Conservation (phyloP, 768 basidiomycete species). For the Tremella fuciformis region DNA sequence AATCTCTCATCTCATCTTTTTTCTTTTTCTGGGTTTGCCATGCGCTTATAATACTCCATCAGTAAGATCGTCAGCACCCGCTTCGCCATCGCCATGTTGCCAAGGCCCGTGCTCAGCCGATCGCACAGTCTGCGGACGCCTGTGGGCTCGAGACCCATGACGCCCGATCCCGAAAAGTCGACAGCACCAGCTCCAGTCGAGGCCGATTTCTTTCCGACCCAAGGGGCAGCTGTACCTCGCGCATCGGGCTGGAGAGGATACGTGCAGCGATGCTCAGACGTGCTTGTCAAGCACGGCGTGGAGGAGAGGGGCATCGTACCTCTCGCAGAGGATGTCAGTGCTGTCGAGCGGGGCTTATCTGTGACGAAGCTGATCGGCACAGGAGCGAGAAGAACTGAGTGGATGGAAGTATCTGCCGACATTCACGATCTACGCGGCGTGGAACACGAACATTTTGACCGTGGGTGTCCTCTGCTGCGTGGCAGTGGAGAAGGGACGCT, state of each 20-base stretch:
- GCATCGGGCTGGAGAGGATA: slow-evolving; percentile 18
- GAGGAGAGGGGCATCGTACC: slow-evolving; percentile 46
- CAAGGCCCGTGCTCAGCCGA: no score
- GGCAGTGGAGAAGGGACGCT: not conserved
- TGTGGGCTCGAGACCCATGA: no score
- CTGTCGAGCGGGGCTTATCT: not conserved
- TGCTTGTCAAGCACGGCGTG: slow-evolving; percentile 42
- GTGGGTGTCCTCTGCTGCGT: slow-evolving; percentile 17
- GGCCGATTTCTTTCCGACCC: no score
- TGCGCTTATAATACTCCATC: no score
- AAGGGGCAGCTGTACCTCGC: no score
- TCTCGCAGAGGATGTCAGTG: slow-evolving; percentile 41
- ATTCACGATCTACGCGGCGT: slow-evolving; percentile 46
- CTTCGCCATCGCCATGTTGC: no score
- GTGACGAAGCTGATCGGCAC: not conserved
- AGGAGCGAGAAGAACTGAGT: slow-evolving; percentile 42
- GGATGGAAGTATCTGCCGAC: slow-evolving; percentile 44
- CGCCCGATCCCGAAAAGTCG: no score
- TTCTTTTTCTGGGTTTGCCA: no score
- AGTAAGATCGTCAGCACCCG: no score
- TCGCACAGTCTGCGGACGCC: no score
- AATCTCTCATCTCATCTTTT: no score
- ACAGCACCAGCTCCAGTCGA: no score
- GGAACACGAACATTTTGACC: slow-evolving; percentile 47
- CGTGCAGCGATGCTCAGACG: slow-evolving; percentile 21